Evolutionary conservation across 352 stramenopile species (phyloP).

Genomic region (Phytophthora kernoviae): DNA sequence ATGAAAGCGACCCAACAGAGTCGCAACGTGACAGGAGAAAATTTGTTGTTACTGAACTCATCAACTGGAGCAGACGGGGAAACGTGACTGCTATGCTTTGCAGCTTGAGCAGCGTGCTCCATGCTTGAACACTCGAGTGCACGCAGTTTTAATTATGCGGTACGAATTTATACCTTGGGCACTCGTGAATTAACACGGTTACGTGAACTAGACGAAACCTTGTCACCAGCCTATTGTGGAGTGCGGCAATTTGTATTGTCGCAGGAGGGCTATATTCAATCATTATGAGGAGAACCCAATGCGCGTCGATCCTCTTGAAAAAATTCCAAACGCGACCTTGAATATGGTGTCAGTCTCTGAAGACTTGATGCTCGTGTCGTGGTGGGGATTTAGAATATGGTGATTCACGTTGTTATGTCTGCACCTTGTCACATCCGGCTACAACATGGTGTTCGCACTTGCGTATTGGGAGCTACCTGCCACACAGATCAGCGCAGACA

Average conservation of each 20-base stretch:
- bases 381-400: constrained; percentile 4
- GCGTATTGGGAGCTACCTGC: constrained; percentile 2
- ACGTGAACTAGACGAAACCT: no score
- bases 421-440: constrained; percentile 10
- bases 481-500: constrained; percentile 1
- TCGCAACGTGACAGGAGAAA: neutral
- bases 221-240: no score
- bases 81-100: neutral
- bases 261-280: no score
- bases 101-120: neutral
- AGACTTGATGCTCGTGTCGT: neutral
- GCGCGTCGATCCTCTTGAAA: neutral
- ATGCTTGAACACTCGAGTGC: neutral
- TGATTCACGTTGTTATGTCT: constrained; percentile 9
- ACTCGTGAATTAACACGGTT: no score
- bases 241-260: no score
- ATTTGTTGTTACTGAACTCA: neutral
- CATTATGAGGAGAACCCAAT: neutral
- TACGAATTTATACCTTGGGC: no score
- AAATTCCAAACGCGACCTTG: neutral
- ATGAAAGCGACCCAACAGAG: neutral
- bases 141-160: neutral
- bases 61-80: neutral
- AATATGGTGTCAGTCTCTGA: neutral
- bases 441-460: constrained; percentile 5